Evolutionary conservation across 2,329 filamentous ascomycete genomes (phyloP).

Genomic region (Thermothelomyces thermophilus): DNA sequence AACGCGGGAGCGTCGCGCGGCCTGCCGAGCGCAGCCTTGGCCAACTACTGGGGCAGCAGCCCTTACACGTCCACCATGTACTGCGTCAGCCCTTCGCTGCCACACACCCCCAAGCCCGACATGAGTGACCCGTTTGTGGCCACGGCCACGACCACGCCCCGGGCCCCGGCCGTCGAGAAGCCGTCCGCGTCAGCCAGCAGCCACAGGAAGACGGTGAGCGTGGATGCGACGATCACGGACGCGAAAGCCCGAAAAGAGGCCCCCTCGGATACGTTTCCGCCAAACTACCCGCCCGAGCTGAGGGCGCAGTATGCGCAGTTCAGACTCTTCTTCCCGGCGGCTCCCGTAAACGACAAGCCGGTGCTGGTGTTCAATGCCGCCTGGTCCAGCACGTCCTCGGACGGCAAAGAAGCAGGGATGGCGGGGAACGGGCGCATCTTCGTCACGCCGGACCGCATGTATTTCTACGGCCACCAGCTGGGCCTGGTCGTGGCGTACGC

Average conservation of each 20-base stretch:
- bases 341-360: constrained; percentile 69
- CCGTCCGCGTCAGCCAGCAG: constrained; percentile 12
- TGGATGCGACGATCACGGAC: constrained; percentile 30
- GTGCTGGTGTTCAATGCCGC: constrained; percentile 89
- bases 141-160: constrained; percentile 29
- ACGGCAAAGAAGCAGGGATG: constrained; percentile 47
- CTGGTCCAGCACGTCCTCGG: constrained; percentile 56
- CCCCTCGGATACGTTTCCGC: constrained; percentile 53
- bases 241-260: constrained; percentile 10
- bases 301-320: constrained; percentile 90
- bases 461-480: constrained; percentile 94
- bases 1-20: constrained; percentile 59
- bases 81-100: constrained; percentile 24
- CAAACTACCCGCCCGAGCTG: constrained; percentile 73
- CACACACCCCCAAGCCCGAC: constrained; percentile 23
- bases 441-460: constrained; percentile 79
- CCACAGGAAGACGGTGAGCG: constrained; percentile 41
- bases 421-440: constrained; percentile 69
- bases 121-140: constrained; percentile 33
- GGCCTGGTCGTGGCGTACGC: constrained; percentile 81
- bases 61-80: constrained; percentile 54
- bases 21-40: constrained; percentile 79
- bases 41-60: constrained; percentile 88
- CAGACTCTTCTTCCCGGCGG: constrained; percentile 78
- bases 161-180: constrained; percentile 29